Evolutionary conservation across 2,329 filamentous ascomycete species (phyloP).

Genomic region (Aspergillus versicolor): DNA sequence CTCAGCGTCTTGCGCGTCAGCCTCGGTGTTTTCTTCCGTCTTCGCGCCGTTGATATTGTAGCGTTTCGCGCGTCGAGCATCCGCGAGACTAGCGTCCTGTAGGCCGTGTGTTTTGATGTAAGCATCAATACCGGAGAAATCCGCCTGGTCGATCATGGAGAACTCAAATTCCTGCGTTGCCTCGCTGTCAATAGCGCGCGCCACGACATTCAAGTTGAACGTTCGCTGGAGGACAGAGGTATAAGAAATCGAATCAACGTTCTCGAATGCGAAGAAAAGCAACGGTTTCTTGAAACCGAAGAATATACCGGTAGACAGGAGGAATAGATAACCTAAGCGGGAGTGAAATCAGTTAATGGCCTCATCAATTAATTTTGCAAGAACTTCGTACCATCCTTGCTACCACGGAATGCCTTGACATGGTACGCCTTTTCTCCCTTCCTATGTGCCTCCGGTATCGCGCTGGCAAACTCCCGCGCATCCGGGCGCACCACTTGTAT

Average conservation of each 20-base stretch:
- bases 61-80: conserved; percentile 58
- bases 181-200: conserved; percentile 37
- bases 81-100: conserved; percentile 64
- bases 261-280: conserved; percentile 60
- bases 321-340: conserved; percentile 59
- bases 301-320: conserved; percentile 60
- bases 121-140: conserved; percentile 61
- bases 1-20: conserved; percentile 38
- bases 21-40: conserved; percentile 24
- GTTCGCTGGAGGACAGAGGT: conserved; percentile 64
- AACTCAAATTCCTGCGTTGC: conserved; percentile 60
- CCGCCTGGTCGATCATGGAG: conserved; percentile 64
- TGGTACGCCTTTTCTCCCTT: conserved; percentile 65
- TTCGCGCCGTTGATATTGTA: conserved; percentile 51
- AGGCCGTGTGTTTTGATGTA: conserved; percentile 62
- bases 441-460: conserved; percentile 59
- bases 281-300: conserved; percentile 68
- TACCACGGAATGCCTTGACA: conserved; percentile 63
- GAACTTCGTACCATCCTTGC: conserved; percentile 58
- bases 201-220: conserved; percentile 62
- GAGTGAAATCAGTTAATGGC: neutral
- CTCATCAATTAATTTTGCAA: neutral
- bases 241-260: conserved; percentile 61
- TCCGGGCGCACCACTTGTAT: conserved; percentile 54
- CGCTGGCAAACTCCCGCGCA: conserved; percentile 59